Base-by-base conservation (phyloP, 1,139 yeast genomes). In the Protomyces macrosporus region DNA sequence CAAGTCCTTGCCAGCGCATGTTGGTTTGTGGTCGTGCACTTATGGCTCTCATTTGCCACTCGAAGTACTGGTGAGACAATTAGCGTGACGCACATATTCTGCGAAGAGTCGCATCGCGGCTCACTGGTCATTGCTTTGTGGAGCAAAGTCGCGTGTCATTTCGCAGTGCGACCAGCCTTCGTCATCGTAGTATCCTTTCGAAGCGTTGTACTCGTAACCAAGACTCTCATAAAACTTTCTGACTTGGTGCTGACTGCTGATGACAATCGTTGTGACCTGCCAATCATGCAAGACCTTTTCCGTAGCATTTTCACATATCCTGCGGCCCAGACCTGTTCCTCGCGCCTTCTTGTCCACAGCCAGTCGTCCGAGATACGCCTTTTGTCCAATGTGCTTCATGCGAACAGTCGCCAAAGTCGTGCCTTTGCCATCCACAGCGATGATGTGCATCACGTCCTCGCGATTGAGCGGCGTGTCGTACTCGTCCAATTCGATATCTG, bases 201-300 rank as follows among this genome's bases (percentile, higher is more conserved):
- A 5, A 33, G 39, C 56, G 30, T 48, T 52, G 16, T 50, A 51
- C 23, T 16, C 33, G 34, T 58, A 58, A 34, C 62, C 62, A 16
- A 45, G 36, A 39, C 45, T 39, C 40, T 40, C 56, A 42, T 58
- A 58, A 53, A 58, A 58, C 9, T 50, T 50, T 35, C 53, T 45
- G 53, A 58, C 62, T 39, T 58, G 62, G 39, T 58, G 52, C 42
- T 58, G 62, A 52, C 56, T 52, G 45, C 56, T 51, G 45, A 58
- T 39, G 35, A 40, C 6, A 9, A 58, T 42, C 12, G 34, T 40
- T 14, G 51, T 40, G 4, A 50, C 30, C 1, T 33, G 39, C 62
- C 62, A 58, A 12, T 16, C n/a, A 4, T 42, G 52, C 7, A 55
- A 30, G 16, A 16, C 56, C n/a, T 50, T 42, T 9, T 50, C 42